phyloP scores from a whole-genome alignment of 768 basidiomycete genomes.

The Suillus ampliporus region DNA sequence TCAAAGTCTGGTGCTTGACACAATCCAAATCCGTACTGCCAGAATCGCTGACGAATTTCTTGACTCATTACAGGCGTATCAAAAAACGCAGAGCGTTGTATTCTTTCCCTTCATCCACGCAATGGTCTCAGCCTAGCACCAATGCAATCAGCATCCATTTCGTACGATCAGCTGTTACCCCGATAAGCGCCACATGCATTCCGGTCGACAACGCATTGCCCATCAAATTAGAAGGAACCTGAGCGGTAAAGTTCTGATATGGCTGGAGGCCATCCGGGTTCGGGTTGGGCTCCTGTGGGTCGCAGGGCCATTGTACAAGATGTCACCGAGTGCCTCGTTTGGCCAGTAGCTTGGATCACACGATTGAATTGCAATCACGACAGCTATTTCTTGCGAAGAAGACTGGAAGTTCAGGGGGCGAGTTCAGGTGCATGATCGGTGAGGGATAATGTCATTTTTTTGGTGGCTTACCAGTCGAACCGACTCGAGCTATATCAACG shows the following conservation, averaged over 20 bases:
- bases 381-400: constrained; percentile 6
- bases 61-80: background rate
- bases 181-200: background rate
- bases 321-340: constrained; percentile 21
- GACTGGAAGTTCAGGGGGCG: background rate
- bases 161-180: constrained; percentile 11
- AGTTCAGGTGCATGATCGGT: background rate
- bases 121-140: background rate
- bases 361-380: constrained; percentile 12
- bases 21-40: too few species aligned
- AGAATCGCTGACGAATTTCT: background rate
- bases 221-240: background rate
- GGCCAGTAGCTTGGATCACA: background rate
- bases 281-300: background rate
- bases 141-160: background rate
- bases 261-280: background rate
- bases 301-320: too few species aligned
- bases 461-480: too few species aligned
- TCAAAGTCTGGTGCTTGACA: too few species aligned
- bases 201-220: constrained; percentile 10
- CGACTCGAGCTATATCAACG: too few species aligned
- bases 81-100: background rate
- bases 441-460: background rate
- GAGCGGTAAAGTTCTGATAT: constrained; percentile 10
- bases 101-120: background rate